phyloP scores from a whole-genome alignment of 441 rosid genomes.

The Rhodomyrtus psidioides region DNA sequence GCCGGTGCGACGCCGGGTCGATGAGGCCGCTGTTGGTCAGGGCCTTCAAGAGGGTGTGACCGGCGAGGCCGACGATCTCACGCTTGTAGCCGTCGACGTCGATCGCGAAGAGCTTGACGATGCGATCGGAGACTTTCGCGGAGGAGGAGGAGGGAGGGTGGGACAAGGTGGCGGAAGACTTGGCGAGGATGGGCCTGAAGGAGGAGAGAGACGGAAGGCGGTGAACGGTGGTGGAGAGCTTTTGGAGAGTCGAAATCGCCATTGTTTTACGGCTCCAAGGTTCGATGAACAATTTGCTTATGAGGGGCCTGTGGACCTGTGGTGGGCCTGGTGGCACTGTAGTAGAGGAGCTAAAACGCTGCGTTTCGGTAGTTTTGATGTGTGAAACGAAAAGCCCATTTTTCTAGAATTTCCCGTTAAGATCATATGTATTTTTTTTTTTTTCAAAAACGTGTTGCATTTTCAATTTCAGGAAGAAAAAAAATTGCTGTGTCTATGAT shows the following conservation, averaged over 20 bases:
- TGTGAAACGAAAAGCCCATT: not conserved
- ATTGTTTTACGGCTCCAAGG: not conserved
- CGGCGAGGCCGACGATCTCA: conserved; percentile 62
- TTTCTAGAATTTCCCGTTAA: not conserved
- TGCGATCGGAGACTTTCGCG: conserved; percentile 63
- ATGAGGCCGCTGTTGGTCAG: conserved; percentile 59
- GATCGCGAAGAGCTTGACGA: conserved; percentile 77
- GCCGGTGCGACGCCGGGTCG: conserved; percentile 81
- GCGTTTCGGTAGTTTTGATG: not conserved
- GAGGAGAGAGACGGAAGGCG: conserved; percentile 33
- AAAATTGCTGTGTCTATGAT: not conserved
- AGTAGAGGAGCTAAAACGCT: not conserved
- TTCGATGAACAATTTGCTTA: not conserved
- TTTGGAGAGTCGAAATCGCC: conserved; percentile 38
- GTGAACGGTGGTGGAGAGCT: conserved; percentile 50
- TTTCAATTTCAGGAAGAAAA: not conserved
- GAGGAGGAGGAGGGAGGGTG: conserved; percentile 20
- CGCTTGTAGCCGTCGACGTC: conserved; percentile 65
- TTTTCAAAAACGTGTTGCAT: not conserved
- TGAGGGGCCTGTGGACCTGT: not conserved
- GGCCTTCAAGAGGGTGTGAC: conserved; percentile 78
- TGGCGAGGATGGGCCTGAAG: conserved; percentile 18
- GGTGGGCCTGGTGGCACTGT: not conserved
- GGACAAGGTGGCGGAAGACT: not conserved
- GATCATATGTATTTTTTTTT: too few relatives aligned